Base-by-base conservation (phyloP, 352 stramenopile genomes). In the Phytophthora multivora region DNA sequence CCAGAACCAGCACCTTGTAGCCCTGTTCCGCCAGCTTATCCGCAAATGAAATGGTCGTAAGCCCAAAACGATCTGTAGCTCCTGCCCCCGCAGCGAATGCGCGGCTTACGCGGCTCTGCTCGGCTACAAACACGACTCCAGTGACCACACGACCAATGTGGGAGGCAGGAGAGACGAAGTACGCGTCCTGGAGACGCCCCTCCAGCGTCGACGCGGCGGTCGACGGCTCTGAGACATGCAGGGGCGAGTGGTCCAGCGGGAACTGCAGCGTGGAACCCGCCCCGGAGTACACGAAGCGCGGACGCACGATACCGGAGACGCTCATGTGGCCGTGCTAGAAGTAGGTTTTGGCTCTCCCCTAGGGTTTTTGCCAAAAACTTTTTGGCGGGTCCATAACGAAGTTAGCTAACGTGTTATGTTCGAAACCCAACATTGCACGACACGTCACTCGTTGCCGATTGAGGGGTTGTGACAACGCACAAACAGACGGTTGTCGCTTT, bases 11-110 rank as follows among this genome's bases (percentile, higher is more conserved):
- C 50, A 96, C 86, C 57, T 96, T 95, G 70, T 95, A 96, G 49
- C 86, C 85, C 60, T 96, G 88, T 54, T 96, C 88, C 3, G 86
- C 86, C 46, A 96, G 66, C 41, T 94, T 93, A 62, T 96, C 88
- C 4, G 88, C 88, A 60, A 95, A 96, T 4, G 83, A 84, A 49
- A 90, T 66, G 39, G 69, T 76, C 16, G 82, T 79, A 35, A 90
- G 72, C 0, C 78, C 75, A 48, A 91, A 90, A 15, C 57, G 53
- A 13, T 83, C 67, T 12, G 60, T 58, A 4, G 58, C 51, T 4
- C 42, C 62, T 8, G 54, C 15, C 3, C 33, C 41, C 6, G 59
- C 35, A 9, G 63, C 23, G 42, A 86, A 74, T 30, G 69, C 69
- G 49, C 63, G 71, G 23, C 59, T 77, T 28, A 59, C 53, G 45